Evolutionary conservation across 2,329 filamentous ascomycete species (phyloP), one percentile per base, ranked within the genome.

Genomic region (Colletotrichum karsti): DNA sequence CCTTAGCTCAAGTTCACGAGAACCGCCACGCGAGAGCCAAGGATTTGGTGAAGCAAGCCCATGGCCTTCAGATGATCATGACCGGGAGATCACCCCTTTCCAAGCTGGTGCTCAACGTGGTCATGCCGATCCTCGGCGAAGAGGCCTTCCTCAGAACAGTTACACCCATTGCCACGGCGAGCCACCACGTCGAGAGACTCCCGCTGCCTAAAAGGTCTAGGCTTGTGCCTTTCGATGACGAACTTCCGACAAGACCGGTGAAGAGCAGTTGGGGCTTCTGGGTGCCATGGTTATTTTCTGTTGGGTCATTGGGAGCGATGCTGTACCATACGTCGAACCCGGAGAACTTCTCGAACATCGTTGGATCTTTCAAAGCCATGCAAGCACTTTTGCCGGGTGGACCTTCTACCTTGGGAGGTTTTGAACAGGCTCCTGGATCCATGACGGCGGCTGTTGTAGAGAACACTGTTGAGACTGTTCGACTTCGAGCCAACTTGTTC

Each of bases 1-100:
- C 54, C 8, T 28, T 64, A n/a, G 59, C 59, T 1, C 22, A 67
- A 3, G 64, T 67, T 4, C 64, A 67, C 30, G 28, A 22, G 13
- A 57, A 63, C 26, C 64, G 64, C 5, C 51, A 63, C 15, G 50
- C 33, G 1, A 33, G 64, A 12, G 64, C 64, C 1, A 51, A 50
- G 42, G 46, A 20, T 7, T 18, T 62, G 4, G 58, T 67, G 7
- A 13, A 35, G 7, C 12, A 57, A 13, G 64, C 48, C 2, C 64
- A 65, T 15, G 35, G 53, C 26, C 62, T 65, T 10, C 62, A 65
- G 28, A 50, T 44, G 44, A 53, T 65, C 6, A 12, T 65, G 4
- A 65, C 46, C 1, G 62, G 62, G 7, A 39, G 55, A 3, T 65
- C 62, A 1, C 62, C 62, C 3, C 10, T 60, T 22, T 65, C 62